Conservation (phyloP, 2,329 filamentous ascomycete genomes). For the Hymenotorrendiella dingleyae region DNA sequence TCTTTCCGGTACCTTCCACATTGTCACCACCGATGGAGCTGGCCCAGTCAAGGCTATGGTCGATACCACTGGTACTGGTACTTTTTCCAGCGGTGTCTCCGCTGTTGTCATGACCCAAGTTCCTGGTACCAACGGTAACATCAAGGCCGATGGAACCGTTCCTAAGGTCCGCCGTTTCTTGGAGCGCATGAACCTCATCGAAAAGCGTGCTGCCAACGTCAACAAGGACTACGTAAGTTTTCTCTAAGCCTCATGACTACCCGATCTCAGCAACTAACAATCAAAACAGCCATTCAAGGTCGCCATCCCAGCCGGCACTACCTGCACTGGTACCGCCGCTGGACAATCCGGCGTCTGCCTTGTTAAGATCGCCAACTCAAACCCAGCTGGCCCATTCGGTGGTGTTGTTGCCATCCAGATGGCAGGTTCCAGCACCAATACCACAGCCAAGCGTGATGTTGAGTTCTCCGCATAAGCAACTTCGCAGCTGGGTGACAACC, state of each 20-base stretch:
- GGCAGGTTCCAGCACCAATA: slow-evolving; percentile 10
- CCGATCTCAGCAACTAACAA: too few relatives aligned
- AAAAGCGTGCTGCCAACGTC: slow-evolving; percentile 29
- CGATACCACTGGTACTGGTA: slow-evolving; percentile 52
- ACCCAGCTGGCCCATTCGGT: slow-evolving; percentile 56
- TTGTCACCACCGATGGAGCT: slow-evolving; percentile 61
- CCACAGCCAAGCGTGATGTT: not conserved
- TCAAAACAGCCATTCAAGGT: slow-evolving; percentile 33
- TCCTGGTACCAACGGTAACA: slow-evolving; percentile 38
- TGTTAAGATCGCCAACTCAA: slow-evolving; percentile 56
- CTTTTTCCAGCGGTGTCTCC: slow-evolving; percentile 39
- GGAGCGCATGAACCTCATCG: slow-evolving; percentile 21
- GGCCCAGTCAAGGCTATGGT: slow-evolving; percentile 54
- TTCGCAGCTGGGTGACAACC: not conserved
- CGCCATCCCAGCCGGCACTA: slow-evolving; percentile 39
- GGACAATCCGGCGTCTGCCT: slow-evolving; percentile 56
- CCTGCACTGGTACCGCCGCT: slow-evolving; percentile 54
- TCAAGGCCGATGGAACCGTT: too few relatives aligned
- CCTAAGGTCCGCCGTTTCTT: slow-evolving; percentile 24
- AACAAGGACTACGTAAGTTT: slow-evolving; percentile 43
- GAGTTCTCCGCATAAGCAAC: not conserved
- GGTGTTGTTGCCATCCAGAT: slow-evolving; percentile 53
- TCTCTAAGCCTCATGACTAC: too few relatives aligned
- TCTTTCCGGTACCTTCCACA: slow-evolving; percentile 58
- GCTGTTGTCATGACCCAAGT: slow-evolving; percentile 51